Base-by-base conservation (phyloP, 2,329 filamentous ascomycete genomes). In the Pseudogymnoascus sp. region DNA sequence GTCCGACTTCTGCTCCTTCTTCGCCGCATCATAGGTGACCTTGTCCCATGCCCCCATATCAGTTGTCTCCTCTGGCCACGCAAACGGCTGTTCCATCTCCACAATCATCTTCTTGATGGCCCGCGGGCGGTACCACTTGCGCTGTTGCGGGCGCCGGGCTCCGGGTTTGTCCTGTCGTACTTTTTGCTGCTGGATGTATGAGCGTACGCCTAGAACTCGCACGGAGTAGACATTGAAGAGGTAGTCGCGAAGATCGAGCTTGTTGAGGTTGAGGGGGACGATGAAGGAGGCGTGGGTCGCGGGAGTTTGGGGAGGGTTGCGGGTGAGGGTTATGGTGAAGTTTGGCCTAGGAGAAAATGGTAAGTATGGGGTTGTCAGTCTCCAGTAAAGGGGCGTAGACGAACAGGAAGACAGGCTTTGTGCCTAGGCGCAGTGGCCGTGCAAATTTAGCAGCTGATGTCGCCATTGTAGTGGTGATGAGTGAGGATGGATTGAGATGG, bases 201-300 rank as follows among this genome's bases (percentile, higher is more conserved):
- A 91, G 63, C 92, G 88, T 63, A 97, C 84, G 65, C 79, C 79
- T 58, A 83, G 76, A 59, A 86, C 83, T 64, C 85, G 81, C 63
- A 97, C 85, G 62, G 82, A 80, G 79, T 99, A 99, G 41, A 82
- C 82, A 73, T 95, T 85, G 77, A 83, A 89, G 63, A 99, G 86
- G 77, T 97, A 99, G 77, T 96, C 92, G 73, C 91, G 89, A 39
- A 99, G 77, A 73, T 99, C 94, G 74, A 97, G 86, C 77, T 99
- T 99, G 79, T 90, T 95, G 79, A 96, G 91, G 68, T 83, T 85
- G 67, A 97, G 81, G 9, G 94, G 94, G 30, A 96, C 92, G 69
- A 86, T 81, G 82, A 99, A 99, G 68, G 85, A 87, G 64, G 92
- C 94, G 72, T 89, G 90, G 72, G 85, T 87, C 18, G 92, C 84